Percentiles rank a stretch among this genome's conserved stretches.
Conservation (phyloP, 257 asterid genomes). For the Knoxia roxburghii region DNA sequence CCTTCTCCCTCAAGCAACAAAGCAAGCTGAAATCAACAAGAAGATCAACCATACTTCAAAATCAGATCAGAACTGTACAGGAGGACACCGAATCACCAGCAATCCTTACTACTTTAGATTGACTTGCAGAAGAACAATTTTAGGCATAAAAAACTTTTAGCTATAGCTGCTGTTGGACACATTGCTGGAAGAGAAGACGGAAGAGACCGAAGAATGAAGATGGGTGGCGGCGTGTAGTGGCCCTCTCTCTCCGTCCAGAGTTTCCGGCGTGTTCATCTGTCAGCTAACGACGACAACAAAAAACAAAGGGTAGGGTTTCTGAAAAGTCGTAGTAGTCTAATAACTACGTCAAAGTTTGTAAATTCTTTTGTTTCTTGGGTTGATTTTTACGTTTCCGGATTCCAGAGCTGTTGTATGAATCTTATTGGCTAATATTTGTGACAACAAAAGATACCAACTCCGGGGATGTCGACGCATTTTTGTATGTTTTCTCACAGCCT, state of each 20-base stretch:
- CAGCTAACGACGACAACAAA: no score
- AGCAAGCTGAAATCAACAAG: neutral
- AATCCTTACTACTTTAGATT: no score
- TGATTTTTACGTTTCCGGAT: neutral
- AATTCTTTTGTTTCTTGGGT: constrained; percentile 4
- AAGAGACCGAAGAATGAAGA: no score
- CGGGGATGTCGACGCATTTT: neutral
- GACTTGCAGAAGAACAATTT: neutral
- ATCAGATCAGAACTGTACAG: constrained; percentile 6
- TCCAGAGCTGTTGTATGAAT: neutral
- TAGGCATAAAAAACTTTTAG: neutral
- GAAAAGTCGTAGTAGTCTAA: neutral
- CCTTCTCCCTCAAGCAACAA: neutral
- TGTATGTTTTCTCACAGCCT: no score
- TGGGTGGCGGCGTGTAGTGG: no score
- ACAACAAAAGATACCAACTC: neutral
- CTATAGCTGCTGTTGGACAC: neutral
- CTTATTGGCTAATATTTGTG: neutral
- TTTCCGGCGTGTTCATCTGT: neutral
- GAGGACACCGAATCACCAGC: no score
- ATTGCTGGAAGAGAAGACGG: neutral
- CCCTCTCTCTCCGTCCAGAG: neutral
- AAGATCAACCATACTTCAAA: neutral
- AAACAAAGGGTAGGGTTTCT: no score
- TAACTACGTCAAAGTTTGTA: neutral